These are phyloP conservation scores for Solanum medicagineum DNA, from an alignment of 257 asterid species.

Conservation along the genomic window DNA sequence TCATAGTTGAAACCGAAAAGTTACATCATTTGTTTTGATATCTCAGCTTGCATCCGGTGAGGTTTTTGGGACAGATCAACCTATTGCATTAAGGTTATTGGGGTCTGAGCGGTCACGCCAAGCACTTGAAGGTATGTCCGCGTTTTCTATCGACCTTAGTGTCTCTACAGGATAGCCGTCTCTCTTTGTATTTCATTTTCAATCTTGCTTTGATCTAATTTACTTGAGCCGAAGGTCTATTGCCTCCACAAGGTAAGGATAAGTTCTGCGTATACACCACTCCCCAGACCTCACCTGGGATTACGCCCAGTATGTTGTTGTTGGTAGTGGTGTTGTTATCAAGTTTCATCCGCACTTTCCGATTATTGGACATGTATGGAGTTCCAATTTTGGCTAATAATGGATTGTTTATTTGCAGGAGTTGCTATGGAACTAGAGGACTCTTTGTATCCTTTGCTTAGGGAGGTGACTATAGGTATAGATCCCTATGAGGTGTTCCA, in stretches of 20 bases:
- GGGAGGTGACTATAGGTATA: constrained; percentile 89
- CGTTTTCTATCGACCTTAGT: background rate
- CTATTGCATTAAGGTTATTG: constrained; percentile 68
- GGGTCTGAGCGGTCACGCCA: constrained; percentile 85
- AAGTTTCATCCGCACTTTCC: background rate
- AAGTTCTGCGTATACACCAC: too few species aligned
- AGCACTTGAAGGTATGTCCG: constrained; percentile 85
- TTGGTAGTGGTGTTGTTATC: too few species aligned
- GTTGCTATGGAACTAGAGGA: constrained; percentile 99
- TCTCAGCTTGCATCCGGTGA: constrained; percentile 80
- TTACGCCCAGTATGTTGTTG: too few species aligned
- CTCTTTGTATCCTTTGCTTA: constrained; percentile 77
- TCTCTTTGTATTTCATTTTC: background rate
- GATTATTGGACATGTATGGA: background rate
- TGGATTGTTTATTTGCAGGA: constrained; percentile 25
- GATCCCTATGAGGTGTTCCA: constrained; percentile 92
- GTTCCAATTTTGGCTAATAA: background rate
- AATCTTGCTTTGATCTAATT: background rate
- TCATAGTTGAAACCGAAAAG: background rate
- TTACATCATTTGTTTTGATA: background rate
- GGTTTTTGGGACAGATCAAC: constrained; percentile 90
- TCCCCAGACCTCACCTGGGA: too few species aligned
- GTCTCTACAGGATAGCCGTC: background rate
- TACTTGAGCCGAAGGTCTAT: background rate
- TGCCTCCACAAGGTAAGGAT: too few species aligned